These are phyloP conservation scores for Gossypium mustelinum DNA, from an alignment of 345 rosid genomes.

Conservation along the genomic window DNA sequence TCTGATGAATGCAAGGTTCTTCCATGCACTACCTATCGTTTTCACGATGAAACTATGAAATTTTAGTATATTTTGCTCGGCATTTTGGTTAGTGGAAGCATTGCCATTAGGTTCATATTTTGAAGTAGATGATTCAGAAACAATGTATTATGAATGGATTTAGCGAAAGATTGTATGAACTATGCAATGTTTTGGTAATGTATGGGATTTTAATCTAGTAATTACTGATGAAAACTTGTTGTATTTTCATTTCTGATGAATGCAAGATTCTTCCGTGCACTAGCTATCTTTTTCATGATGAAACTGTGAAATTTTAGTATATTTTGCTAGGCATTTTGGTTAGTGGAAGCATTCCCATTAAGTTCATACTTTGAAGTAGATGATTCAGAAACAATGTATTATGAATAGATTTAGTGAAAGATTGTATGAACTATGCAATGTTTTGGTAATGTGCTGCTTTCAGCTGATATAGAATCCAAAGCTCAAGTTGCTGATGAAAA, in stretches of 20 bases:
- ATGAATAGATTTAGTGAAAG: neutral
- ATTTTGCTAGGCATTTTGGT: neutral
- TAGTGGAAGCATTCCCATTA: neutral
- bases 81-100: neutral
- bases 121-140: neutral
- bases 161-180: neutral
- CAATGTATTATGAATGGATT: neutral
- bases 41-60: neutral
- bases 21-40: neutral
- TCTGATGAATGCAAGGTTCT: neutral
- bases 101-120: neutral
- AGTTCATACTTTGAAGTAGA: neutral
- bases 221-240: neutral
- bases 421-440: neutral
- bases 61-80: neutral
- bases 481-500: constrained; percentile 3
- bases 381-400: neutral
- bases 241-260: neutral
- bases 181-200: neutral
- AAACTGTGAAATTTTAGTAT: neutral
- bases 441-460: neutral
- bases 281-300: neutral
- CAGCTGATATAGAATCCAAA: neutral
- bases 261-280: neutral
- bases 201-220: constrained; percentile 5